Base-by-base conservation (phyloP, 768 basidiomycete species). In the Rhodotorula taiwanensis region DNA sequence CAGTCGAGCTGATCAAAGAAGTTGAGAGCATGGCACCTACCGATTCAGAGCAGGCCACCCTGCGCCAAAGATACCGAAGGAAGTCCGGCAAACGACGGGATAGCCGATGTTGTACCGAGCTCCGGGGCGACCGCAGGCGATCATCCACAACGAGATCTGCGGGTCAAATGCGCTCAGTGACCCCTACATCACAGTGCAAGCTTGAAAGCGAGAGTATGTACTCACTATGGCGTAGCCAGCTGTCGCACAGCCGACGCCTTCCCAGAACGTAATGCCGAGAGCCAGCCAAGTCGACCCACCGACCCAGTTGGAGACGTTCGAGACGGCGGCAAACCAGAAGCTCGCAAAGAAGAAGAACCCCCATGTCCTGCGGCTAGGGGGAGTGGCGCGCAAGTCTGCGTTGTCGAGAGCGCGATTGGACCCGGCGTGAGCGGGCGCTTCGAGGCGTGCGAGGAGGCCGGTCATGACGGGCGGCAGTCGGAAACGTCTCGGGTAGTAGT, bases 91-190 rank as follows among this genome's bases (percentile, higher is more conserved):
- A 34, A 60, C 62, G 25, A 72, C 73, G 1, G 72, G 45, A 88
- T 62, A 69, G 11, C 50, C 43, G 7, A 69, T 39, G 47, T 28
- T 30, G 27, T 28, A 48, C 18, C 27, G 28, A 4, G 87, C 87
- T 53, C 87, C 86, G 14, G 84, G 85, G 31, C 87, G 82, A 28
- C 86, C 87, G 72, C 89, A 89, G 65, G 85, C 72, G 30, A 84
- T 83, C 66, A 89, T 81, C 76, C 90, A 51, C 2, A 34, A 28
- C 0, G 56, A 58, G n/a, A 54, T 25, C 49, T 23, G 49, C 23
- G 9, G 42, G 48, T 85, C 0, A 84, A 85, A 9, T 85, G 83
- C n/a, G n/a, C n/a, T 43, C 25, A 42, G 25, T 6, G 18, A 3
- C n/a, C n/a, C n/a, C n/a, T n/a, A n/a, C n/a, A n/a, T n/a, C n/a